Evolutionary conservation across 352 stramenopile species (phyloP).

Genomic region (Phytophthora citrophthora): DNA sequence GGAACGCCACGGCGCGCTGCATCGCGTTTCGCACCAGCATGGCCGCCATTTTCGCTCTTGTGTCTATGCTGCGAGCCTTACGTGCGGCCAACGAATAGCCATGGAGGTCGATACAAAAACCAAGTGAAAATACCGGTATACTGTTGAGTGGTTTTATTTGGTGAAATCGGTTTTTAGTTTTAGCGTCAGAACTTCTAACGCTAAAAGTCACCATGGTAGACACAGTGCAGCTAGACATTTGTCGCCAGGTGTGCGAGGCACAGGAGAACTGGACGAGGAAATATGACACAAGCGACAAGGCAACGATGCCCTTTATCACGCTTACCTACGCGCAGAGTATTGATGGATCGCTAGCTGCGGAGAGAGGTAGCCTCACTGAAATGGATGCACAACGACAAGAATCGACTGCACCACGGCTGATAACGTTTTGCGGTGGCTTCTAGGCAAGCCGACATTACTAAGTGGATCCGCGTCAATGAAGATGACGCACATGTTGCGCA

Average conservation of each 20-base stretch:
- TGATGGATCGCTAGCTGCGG: slow-evolving; percentile 79
- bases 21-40: slow-evolving; percentile 75
- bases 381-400: background rate
- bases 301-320: slow-evolving; percentile 61
- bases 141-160: background rate
- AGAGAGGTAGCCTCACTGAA: slow-evolving; percentile 44
- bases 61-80: slow-evolving; percentile 25
- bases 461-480: slow-evolving; percentile 75
- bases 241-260: slow-evolving; percentile 33
- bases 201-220: background rate
- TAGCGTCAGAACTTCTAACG: background rate
- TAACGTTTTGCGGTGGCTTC: slow-evolving; percentile 6
- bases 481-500: slow-evolving; percentile 90
- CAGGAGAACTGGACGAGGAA: slow-evolving; percentile 27
- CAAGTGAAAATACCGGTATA: slow-evolving; percentile 1
- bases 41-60: slow-evolving; percentile 50
- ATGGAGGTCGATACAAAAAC: background rate
- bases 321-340: slow-evolving; percentile 92
- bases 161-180: slow-evolving; percentile 1
- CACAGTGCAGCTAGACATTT: slow-evolving; percentile 33
- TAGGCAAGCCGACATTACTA: slow-evolving; percentile 71
- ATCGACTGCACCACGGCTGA: background rate
- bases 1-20: slow-evolving; percentile 65
- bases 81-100: slow-evolving; percentile 32
- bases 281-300: background rate